These are phyloP conservation scores for Agrocybe praecox DNA, from an alignment of 768 basidiomycete genomes.

Conservation along the genomic window DNA sequence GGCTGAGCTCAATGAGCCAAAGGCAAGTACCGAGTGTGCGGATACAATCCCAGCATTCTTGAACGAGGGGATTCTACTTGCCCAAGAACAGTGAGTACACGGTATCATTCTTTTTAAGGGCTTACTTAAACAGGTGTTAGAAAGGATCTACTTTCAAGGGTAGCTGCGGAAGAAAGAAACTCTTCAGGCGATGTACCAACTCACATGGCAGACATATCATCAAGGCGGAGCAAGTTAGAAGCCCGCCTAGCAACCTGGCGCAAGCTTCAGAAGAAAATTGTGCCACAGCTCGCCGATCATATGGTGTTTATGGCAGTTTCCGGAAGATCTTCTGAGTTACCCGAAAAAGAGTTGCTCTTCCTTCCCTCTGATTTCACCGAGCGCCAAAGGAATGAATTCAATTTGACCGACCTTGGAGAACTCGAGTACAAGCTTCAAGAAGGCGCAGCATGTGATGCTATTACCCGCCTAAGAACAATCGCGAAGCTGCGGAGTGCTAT, in stretches of 20 bases:
- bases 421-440: constrained; percentile 13
- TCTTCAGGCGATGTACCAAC: not conserved
- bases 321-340: not conserved
- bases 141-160: not conserved
- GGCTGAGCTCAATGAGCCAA: not conserved
- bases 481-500: not conserved
- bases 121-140: too few relatives aligned
- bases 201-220: too few relatives aligned
- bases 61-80: too few relatives aligned
- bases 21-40: too few relatives aligned
- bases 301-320: not conserved
- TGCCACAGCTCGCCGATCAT: constrained; percentile 4
- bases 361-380: constrained; percentile 15
- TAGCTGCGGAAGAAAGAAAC: not conserved
- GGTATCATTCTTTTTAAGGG: too few relatives aligned
- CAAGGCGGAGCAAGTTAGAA: constrained; percentile 2
- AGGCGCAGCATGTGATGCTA: constrained; percentile 16
- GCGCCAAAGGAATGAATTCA: not conserved
- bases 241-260: constrained; percentile 15
- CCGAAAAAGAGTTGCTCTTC: constrained; percentile 8
- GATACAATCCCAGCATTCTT: too few relatives aligned
- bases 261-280: constrained; percentile 4
- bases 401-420: constrained; percentile 3
- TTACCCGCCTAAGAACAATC: constrained; percentile 3
- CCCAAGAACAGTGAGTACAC: too few relatives aligned